Evolutionary conservation across 305 asterid species (phyloP).

Genomic region (Solanum aculeatissimum): DNA sequence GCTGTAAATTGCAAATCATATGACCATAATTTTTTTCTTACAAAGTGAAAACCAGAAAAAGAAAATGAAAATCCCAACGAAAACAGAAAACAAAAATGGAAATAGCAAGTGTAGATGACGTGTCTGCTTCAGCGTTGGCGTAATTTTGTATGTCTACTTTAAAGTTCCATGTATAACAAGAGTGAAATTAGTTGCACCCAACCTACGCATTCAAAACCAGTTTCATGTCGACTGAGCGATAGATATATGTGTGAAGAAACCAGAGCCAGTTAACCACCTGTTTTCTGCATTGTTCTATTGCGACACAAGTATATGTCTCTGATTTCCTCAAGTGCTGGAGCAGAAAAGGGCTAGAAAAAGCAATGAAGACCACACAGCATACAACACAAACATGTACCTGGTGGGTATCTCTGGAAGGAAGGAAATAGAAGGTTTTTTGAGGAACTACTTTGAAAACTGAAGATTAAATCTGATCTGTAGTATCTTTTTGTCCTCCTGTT

Average conservation of each 20-base stretch:
- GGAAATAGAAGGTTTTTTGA: not conserved
- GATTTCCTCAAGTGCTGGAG: not conserved
- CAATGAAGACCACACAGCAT: not conserved
- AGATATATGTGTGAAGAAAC: not conserved
- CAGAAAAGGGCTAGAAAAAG: not conserved
- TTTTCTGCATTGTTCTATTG: not conserved
- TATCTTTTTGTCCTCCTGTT: not conserved
- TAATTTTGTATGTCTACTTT: not conserved
- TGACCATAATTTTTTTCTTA: not conserved
- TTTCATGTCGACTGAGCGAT: not conserved
- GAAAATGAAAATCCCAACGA: not conserved
- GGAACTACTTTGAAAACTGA: not conserved
- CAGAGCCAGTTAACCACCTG: not conserved
- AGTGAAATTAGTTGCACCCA: not conserved
- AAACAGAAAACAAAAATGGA: not conserved
- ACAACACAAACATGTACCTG: not conserved
- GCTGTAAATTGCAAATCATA: slow-evolving; percentile 24
- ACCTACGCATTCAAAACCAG: not conserved
- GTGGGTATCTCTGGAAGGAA: not conserved
- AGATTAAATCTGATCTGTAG: not conserved
- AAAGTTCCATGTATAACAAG: not conserved
- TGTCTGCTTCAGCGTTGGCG: not conserved
- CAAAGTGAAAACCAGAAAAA: not conserved
- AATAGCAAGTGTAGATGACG: not conserved
- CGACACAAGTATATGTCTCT: not conserved